phyloP scores from a whole-genome alignment of 2,329 filamentous ascomycete species.

The Trichoderma harzianum region DNA sequence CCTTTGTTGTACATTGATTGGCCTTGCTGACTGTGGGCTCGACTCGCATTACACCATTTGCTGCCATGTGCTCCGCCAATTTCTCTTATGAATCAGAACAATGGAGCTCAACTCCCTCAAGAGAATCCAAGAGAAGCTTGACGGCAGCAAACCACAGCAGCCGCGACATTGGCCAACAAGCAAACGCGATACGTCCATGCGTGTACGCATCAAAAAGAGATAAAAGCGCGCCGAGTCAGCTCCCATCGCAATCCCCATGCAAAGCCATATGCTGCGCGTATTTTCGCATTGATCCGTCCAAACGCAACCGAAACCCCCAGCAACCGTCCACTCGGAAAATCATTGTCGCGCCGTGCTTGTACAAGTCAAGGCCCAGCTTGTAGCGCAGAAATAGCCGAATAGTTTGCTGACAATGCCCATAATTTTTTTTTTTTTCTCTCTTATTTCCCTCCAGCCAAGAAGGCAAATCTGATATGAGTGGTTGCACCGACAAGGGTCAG shows the following conservation, averaged over 20 bases:
- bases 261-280: background rate
- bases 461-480: constrained; percentile 34
- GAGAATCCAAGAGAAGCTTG: background rate
- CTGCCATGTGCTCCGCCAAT: background rate
- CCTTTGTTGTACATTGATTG: background rate
- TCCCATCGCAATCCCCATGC: background rate
- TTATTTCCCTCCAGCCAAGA: background rate
- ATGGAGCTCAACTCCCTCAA: background rate
- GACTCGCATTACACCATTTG: background rate
- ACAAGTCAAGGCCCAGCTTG: background rate
- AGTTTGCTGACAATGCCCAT: background rate
- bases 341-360: background rate
- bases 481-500: constrained; percentile 31
- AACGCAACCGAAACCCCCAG: background rate
- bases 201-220: background rate
- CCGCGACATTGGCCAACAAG: background rate
- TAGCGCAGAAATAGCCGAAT: background rate
- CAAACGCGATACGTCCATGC: background rate
- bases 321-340: background rate
- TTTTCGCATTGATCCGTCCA: background rate
- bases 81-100: background rate
- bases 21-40: background rate
- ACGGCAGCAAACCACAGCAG: background rate
- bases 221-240: background rate
- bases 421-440: background rate